These are phyloP conservation scores for Vicia villosa DNA, from an alignment of 306 rosid genomes.

Conservation along the genomic window DNA sequence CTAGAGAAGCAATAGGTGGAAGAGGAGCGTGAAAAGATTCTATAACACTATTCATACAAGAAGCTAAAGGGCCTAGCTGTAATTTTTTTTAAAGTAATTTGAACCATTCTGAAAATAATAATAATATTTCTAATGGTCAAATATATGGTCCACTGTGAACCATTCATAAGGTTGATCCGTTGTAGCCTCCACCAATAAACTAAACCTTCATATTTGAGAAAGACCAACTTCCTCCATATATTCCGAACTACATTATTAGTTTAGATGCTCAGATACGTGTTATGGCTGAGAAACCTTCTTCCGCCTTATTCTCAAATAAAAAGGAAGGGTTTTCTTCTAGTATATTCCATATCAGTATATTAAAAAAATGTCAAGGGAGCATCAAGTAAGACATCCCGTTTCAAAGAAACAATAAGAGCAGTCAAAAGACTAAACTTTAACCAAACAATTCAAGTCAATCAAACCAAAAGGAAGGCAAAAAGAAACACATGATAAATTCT, in stretches of 20 bases:
- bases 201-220: slow-evolving; percentile 4
- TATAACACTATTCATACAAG: background rate
- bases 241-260: slow-evolving; percentile 2
- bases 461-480: slow-evolving; percentile 24
- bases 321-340: slow-evolving; percentile 2
- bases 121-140: background rate
- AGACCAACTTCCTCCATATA: slow-evolving; percentile 17
- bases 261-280: background rate
- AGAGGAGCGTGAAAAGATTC: background rate
- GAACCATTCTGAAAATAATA: background rate
- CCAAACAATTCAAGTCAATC: background rate
- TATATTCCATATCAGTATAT: slow-evolving; percentile 8
- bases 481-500: slow-evolving; percentile 17
- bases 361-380: slow-evolving; percentile 7
- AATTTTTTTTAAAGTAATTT: background rate
- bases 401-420: slow-evolving; percentile 19
- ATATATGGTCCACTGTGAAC: background rate
- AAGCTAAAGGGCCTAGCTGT: background rate
- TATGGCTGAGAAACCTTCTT: slow-evolving; percentile 28
- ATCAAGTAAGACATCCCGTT: slow-evolving; percentile 13
- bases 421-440: slow-evolving; percentile 9
- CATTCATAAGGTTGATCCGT: background rate
- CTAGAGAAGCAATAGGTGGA: background rate
- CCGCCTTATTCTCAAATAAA: slow-evolving; percentile 16
- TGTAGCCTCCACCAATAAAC: background rate